Percentiles rank a stretch among this genome's conserved stretches.
Evolutionary conservation across 495 filamentous ascomycete genomes (phyloP).

Genomic region (Polyplosphaeria fusca): DNA sequence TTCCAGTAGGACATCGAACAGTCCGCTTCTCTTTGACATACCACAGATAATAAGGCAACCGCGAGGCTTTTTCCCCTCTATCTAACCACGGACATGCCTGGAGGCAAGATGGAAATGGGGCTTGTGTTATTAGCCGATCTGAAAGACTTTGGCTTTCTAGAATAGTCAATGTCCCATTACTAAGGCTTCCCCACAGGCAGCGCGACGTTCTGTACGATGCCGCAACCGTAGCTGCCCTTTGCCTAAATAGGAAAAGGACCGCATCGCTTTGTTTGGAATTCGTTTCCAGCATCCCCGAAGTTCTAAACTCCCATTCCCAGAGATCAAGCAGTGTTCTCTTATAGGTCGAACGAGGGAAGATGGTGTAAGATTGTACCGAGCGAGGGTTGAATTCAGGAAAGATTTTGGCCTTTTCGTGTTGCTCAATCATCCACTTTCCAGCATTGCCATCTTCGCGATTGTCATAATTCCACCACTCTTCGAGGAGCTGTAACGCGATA

Average conservation of each 20-base stretch:
- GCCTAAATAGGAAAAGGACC: neutral
- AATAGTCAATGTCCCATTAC: too few species aligned
- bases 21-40: neutral
- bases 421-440: neutral
- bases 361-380: too few species aligned
- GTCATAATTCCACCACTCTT: neutral
- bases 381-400: too few species aligned
- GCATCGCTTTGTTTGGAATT: neutral
- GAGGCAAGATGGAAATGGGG: neutral
- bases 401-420: neutral
- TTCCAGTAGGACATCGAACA: neutral
- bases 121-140: neutral
- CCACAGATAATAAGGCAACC: neutral
- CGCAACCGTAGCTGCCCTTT: neutral
- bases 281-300: neutral
- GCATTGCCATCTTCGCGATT: neutral
- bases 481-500: neutral
- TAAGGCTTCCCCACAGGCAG: too few species aligned
- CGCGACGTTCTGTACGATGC: neutral
- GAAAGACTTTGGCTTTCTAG: too few species aligned
- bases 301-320: neutral
- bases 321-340: neutral
- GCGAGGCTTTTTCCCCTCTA: neutral
- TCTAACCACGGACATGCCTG: neutral
- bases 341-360: neutral